A percentile compares a stretch with the other conserved stretches of the same genome.
Evolutionary conservation across 805 yeast genomes (phyloP).

Genomic region (Wickerhamiella kurtzmanii): DNA sequence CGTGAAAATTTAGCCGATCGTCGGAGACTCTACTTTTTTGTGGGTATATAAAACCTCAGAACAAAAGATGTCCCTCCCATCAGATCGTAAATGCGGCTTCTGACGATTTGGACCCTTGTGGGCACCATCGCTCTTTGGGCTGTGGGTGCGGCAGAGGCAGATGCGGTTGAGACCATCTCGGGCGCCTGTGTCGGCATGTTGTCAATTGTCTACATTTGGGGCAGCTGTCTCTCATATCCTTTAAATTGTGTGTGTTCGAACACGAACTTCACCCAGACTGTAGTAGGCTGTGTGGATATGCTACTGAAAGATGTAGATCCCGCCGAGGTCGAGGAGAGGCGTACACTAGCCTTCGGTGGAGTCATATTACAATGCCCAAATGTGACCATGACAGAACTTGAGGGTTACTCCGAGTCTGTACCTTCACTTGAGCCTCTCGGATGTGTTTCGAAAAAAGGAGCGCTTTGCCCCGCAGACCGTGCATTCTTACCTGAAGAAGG

Average conservation of each 20-base stretch:
- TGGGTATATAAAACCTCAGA: background rate
- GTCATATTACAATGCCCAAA: background rate
- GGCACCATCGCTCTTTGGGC: background rate
- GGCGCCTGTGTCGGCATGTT: background rate
- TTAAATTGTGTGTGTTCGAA: background rate
- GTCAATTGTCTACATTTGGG: background rate
- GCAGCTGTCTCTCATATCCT: background rate
- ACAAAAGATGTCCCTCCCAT: background rate
- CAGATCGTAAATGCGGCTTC: background rate
- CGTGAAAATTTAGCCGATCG: no score
- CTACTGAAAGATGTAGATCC: background rate
- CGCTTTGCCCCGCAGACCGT: background rate
- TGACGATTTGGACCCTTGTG: background rate
- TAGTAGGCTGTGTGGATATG: conserved; percentile 8
- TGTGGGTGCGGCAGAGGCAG: background rate
- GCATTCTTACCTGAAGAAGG: conserved; percentile 6
- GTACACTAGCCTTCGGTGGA: background rate
- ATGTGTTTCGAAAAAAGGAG: background rate
- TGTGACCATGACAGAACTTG: background rate
- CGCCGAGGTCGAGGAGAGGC: background rate
- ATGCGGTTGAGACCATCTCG: background rate
- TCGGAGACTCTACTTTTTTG: no score
- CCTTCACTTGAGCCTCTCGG: background rate
- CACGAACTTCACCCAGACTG: conserved; percentile 6
- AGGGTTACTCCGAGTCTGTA: background rate